Percentiles rank a stretch among this genome's conserved stretches.
Evolutionary conservation across 2,329 filamentous ascomycete species (phyloP).

Genomic region (Colletotrichum cereale): DNA sequence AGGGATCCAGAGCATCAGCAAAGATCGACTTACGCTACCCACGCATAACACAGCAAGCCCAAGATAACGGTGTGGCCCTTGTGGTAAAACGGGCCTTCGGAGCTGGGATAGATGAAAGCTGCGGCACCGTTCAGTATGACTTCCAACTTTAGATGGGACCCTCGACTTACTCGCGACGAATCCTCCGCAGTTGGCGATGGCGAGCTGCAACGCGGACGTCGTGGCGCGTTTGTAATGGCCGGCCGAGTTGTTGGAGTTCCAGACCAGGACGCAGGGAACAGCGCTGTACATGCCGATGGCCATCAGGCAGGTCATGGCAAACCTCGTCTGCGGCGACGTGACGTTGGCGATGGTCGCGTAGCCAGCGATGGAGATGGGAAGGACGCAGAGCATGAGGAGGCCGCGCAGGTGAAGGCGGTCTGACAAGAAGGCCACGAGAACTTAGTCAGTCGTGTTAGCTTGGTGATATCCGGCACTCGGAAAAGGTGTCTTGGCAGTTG

Average conservation of each 20-base stretch:
- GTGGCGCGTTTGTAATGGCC: constrained; percentile 79
- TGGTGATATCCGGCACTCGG: accelerated
- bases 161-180: constrained; percentile 68
- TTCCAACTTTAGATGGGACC: accelerated
- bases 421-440: constrained; percentile 68
- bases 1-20: not conserved
- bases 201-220: constrained; percentile 73
- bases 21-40: constrained; percentile 68
- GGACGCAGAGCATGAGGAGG: constrained; percentile 71
- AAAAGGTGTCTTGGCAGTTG: no score
- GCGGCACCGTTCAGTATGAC: not conserved
- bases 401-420: constrained; percentile 72
- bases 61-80: constrained; percentile 73
- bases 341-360: constrained; percentile 74
- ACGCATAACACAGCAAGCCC: constrained; percentile 70
- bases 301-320: constrained; percentile 77
- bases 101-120: constrained; percentile 71
- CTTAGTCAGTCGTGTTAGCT: constrained; percentile 45
- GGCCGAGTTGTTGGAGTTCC: constrained; percentile 76
- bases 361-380: constrained; percentile 74
- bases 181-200: constrained; percentile 75
- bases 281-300: constrained; percentile 73
- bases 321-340: constrained; percentile 64
- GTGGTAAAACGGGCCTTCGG: constrained; percentile 68
- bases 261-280: constrained; percentile 73